Base-by-base conservation (phyloP, 768 basidiomycete genomes). In the Scleroderma bovista region DNA sequence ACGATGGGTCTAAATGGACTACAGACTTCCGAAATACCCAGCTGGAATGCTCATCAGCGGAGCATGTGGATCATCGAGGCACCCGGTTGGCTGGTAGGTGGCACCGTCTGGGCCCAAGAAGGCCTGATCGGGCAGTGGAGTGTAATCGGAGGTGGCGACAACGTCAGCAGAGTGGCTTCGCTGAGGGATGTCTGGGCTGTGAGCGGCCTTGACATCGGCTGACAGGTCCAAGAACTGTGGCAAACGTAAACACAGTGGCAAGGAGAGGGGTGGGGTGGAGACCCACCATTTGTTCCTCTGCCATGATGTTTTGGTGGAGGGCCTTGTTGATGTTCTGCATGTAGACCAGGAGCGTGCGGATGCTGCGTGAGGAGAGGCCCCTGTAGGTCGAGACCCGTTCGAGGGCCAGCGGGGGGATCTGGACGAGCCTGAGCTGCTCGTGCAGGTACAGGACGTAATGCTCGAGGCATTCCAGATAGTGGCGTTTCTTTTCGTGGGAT, bases 401-500 rank as follows among this genome's bases (percentile, higher is more conserved):
- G 22, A 86, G 64, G 1, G 68, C 57, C 1, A 72, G 62, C 1
- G 83, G 81, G 0, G 64, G 59, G 0, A 71, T 65, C 15, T 78
- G 77, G 11, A 81, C 61, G 41, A 78, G 74, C 0, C 68, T 68
- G 36, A 85, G 69, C 49, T 83, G 81, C 24, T 84, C 73, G 53
- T 85, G 83, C 11, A 87, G 69, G 57, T 79, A 86, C 24, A 74
- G 60, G 13, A 86, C 77, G 61, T 87, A 88, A 51, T 83, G 77
- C 55, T 88, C 86, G 7, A 88, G 65, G 55, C 82, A 84, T 56
- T 85, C 84, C 20, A 88, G 73, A 58, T 88, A 87, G 57, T 82
- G 75, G 2, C 86, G 69, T 57, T 87, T 87, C 59, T 87, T 87
- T 58, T 88, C 86, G 57, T 88, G 86, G 6, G 84, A 86, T 3